Conservation (phyloP, 2,329 filamentous ascomycete species). For the Ascochyta rabiei region DNA sequence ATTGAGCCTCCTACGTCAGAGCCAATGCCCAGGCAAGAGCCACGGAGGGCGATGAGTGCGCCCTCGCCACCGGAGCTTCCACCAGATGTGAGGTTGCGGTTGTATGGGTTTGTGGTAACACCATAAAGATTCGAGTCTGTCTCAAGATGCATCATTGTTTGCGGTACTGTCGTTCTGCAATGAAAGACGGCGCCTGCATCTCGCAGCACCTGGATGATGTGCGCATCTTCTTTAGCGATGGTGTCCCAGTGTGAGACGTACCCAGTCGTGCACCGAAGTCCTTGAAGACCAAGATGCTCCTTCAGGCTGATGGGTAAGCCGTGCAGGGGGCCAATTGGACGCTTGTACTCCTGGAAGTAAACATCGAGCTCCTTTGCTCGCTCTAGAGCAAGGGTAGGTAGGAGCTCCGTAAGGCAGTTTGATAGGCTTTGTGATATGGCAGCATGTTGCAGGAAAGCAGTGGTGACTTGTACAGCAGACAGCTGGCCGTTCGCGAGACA, state of each 20-base stretch:
- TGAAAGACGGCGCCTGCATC: slow-evolving; percentile 60
- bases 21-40: slow-evolving; percentile 60
- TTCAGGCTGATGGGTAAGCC: slow-evolving; percentile 60
- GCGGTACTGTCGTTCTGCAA: slow-evolving; percentile 60
- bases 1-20: slow-evolving; percentile 26
- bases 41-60: slow-evolving; percentile 59
- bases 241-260: slow-evolving; percentile 58
- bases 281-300: slow-evolving; percentile 60
- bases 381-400: slow-evolving; percentile 46
- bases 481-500: slow-evolving; percentile 27
- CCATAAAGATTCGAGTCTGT: slow-evolving; percentile 59
- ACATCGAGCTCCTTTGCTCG: slow-evolving; percentile 52
- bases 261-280: slow-evolving; percentile 56
- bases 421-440: slow-evolving; percentile 36
- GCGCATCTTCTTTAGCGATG: slow-evolving; percentile 53
- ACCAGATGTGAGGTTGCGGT: slow-evolving; percentile 57
- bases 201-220: slow-evolving; percentile 56
- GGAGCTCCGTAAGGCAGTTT: slow-evolving; percentile 29
- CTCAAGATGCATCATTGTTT: slow-evolving; percentile 61
- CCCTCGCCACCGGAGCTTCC: slow-evolving; percentile 65
- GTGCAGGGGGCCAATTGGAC: slow-evolving; percentile 54
- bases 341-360: slow-evolving; percentile 44
- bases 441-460: slow-evolving; percentile 33
- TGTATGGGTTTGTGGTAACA: slow-evolving; percentile 61
- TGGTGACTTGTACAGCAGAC: slow-evolving; percentile 32